These are phyloP conservation scores for Yarrowia hollandica DNA, from an alignment of 805 yeast species.

Conservation along the genomic window DNA sequence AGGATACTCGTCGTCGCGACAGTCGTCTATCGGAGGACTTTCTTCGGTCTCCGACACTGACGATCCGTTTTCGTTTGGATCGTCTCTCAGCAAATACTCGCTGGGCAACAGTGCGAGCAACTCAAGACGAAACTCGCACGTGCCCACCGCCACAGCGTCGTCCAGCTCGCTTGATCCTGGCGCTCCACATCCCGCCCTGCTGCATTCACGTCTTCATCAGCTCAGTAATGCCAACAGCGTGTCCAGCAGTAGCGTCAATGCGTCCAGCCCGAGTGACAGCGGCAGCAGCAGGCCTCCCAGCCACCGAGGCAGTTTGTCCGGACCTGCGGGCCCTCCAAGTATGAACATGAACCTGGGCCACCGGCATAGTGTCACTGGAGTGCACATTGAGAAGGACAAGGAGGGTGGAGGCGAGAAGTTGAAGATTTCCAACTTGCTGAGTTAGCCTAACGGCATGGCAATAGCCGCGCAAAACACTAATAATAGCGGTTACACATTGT, in stretches of 20 bases:
- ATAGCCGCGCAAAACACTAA: background rate
- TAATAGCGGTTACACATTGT: constrained; percentile 27
- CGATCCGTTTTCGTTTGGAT: constrained; percentile 35
- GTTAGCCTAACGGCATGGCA: background rate
- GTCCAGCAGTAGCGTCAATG: constrained; percentile 1
- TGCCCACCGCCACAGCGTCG: constrained; percentile 29
- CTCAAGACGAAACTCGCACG: constrained; percentile 34
- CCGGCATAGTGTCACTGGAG: background rate
- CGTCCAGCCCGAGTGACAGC: background rate
- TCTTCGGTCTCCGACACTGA: constrained; percentile 37
- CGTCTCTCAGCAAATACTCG: constrained; percentile 36
- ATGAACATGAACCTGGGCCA: background rate
- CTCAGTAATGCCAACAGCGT: constrained; percentile 2
- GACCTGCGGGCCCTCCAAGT: background rate
- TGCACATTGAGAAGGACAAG: constrained; percentile 3
- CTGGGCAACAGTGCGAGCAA: constrained; percentile 33
- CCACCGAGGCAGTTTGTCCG: constrained; percentile 4
- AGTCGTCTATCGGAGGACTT: constrained; percentile 36
- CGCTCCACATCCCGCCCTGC: constrained; percentile 20
- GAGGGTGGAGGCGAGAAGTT: constrained; percentile 4
- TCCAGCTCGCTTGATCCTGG: background rate
- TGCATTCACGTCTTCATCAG: constrained; percentile 20
- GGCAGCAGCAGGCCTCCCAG: constrained; percentile 16
- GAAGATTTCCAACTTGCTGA: constrained; percentile 14
- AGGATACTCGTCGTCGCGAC: constrained; percentile 33